These are phyloP conservation scores for Diaporthe humulicola DNA, from an alignment of 2,329 filamentous ascomycete genomes.

Conservation along the genomic window DNA sequence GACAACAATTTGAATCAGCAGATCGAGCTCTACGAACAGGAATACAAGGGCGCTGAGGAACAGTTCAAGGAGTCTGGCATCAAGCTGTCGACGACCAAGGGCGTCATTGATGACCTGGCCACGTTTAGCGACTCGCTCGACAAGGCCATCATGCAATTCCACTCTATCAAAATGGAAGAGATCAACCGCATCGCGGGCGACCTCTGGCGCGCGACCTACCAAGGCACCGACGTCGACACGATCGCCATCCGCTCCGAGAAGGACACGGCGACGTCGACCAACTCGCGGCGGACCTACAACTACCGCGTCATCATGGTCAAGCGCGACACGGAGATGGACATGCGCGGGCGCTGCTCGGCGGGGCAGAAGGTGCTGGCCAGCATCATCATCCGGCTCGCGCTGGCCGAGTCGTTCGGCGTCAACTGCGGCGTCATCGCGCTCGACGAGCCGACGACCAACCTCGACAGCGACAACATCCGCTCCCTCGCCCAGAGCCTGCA, in stretches of 20 bases:
- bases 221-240: constrained; percentile 96
- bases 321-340: constrained; percentile 97
- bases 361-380: constrained; percentile 96
- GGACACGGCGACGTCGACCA: constrained; percentile 67
- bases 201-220: constrained; percentile 97
- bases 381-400: constrained; percentile 96
- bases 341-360: constrained; percentile 96
- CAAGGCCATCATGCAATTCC: constrained; percentile 97
- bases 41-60: constrained; percentile 85
- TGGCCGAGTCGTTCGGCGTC: constrained; percentile 95
- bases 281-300: constrained; percentile 89
- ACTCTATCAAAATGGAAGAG: constrained; percentile 97
- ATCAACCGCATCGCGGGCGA: constrained; percentile 96
- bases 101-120: constrained; percentile 89
- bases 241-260: constrained; percentile 95
- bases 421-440: constrained; percentile 97
- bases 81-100: constrained; percentile 91
- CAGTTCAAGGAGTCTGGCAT: constrained; percentile 92
- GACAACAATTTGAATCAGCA: constrained; percentile 82
- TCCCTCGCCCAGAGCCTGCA: constrained; percentile 88
- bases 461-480: constrained; percentile 94
- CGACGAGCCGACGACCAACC: constrained; percentile 97
- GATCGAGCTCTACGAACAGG: constrained; percentile 83
- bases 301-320: constrained; percentile 99
- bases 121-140: constrained; percentile 88